Conservation (phyloP, 805 yeast genomes). For the Wickerhamomyces canadensis region DNA sequence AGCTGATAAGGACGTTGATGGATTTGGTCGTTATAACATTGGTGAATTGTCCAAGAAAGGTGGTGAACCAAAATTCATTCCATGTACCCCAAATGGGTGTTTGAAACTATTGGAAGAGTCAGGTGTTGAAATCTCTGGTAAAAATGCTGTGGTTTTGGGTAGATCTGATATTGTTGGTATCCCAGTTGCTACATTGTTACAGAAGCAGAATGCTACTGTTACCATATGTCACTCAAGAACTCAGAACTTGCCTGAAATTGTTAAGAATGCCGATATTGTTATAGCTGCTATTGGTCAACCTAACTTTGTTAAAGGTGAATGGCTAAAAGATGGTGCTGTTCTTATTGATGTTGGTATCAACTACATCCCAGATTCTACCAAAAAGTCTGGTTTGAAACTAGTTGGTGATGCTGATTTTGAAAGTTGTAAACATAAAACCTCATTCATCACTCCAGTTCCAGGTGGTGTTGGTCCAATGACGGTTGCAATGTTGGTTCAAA, state of each 20-base stretch:
- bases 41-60: slow-evolving; percentile 74
- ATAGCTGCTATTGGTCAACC: slow-evolving; percentile 75
- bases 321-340: slow-evolving; percentile 63
- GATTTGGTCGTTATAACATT: slow-evolving; percentile 71
- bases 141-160: slow-evolving; percentile 78
- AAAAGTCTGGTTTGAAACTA: slow-evolving; percentile 63
- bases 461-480: slow-evolving; percentile 95
- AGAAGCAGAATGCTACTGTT: slow-evolving; percentile 69
- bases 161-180: slow-evolving; percentile 84
- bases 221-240: slow-evolving; percentile 71
- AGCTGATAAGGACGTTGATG: slow-evolving; percentile 75
- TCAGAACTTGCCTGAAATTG: slow-evolving; percentile 41
- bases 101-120: slow-evolving; percentile 57
- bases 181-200: slow-evolving; percentile 68
- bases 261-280: slow-evolving; percentile 67
- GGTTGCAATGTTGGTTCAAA: slow-evolving; percentile 73
- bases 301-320: slow-evolving; percentile 64
- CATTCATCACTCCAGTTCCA: slow-evolving; percentile 79
- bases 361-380: slow-evolving; percentile 58
- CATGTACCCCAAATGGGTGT: slow-evolving; percentile 83
- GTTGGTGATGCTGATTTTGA: slow-evolving; percentile 77
- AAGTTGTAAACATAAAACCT: slow-evolving; percentile 47
- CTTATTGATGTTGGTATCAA: slow-evolving; percentile 84
- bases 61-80: slow-evolving; percentile 65
- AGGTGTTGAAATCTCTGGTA: slow-evolving; percentile 52